A percentile compares a stretch with the other conserved stretches of the same genome.
Evolutionary conservation across 73 alveolate genomes (phyloP).

Genomic region (Diophrys appendiculata): DNA sequence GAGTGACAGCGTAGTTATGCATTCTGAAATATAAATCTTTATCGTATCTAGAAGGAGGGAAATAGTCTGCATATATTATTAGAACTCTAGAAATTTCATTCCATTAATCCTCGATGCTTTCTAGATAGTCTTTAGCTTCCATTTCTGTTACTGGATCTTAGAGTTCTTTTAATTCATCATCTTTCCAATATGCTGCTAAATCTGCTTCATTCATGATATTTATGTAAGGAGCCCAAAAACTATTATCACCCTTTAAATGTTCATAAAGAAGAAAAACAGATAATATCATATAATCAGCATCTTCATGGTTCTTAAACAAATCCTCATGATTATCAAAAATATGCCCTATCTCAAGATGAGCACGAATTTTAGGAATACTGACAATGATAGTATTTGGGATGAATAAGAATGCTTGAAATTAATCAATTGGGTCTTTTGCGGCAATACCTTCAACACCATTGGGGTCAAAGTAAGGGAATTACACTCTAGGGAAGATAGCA

Average conservation of each 20-base stretch:
- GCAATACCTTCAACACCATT: constrained; percentile 47
- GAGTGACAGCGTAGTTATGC: constrained; percentile 45
- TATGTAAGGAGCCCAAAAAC: constrained; percentile 44
- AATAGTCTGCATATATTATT: constrained; percentile 11
- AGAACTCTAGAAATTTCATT: constrained; percentile 6
- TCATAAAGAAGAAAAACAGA: constrained; percentile 35
- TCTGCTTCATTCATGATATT: constrained; percentile 38
- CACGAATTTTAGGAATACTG: constrained; percentile 19
- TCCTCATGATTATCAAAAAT: constrained; percentile 22
- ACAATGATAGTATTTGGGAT: constrained; percentile 44
- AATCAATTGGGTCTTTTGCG: constrained; percentile 34
- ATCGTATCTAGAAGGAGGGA: constrained; percentile 12
- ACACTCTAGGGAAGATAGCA: constrained; percentile 32
- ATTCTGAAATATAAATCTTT: not conserved
- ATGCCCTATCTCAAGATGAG: constrained; percentile 11
- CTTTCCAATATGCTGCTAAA: constrained; percentile 27
- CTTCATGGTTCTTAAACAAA: constrained; percentile 23
- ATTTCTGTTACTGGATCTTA: constrained; percentile 19
- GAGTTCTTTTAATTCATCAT: constrained; percentile 30
- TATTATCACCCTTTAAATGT: constrained; percentile 24
- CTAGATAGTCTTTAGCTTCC: constrained; percentile 27
- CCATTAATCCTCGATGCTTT: constrained; percentile 49
- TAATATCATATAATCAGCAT: constrained; percentile 37
- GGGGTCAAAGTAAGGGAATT: constrained; percentile 20
- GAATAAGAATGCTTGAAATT: constrained; percentile 41